Conservation (phyloP, 177 flowering plant genomes). For the Telopea speciosissima region DNA sequence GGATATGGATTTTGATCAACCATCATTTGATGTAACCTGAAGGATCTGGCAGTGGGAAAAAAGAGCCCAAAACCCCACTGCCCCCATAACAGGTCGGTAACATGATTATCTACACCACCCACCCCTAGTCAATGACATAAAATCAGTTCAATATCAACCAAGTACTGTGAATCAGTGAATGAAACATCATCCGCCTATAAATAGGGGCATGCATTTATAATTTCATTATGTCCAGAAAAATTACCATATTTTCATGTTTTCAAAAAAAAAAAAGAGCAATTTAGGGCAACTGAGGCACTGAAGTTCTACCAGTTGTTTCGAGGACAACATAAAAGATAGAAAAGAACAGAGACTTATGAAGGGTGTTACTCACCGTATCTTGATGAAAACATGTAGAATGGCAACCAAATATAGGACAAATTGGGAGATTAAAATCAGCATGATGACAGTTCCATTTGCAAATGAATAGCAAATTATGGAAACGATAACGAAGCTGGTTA, state of each 20-base stretch:
- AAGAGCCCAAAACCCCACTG: not conserved
- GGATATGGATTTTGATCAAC: no score
- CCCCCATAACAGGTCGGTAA: not conserved
- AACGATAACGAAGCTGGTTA: conserved; percentile 47
- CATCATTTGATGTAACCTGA: no score
- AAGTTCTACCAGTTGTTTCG: not conserved
- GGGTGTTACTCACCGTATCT: conserved; percentile 49
- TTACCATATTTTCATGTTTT: no score
- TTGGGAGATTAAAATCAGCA: conserved; percentile 55
- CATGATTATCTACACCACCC: not conserved
- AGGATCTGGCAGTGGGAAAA: no score
- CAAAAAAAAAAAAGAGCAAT: no score
- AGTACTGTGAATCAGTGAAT: no score
- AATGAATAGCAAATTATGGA: conserved; percentile 64
- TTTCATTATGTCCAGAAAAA: no score
- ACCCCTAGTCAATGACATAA: not conserved
- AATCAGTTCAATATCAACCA: not conserved
- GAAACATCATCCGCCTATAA: not conserved
- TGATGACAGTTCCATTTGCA: conserved; percentile 63
- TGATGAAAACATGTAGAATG: conserved; percentile 52
- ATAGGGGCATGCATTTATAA: no score
- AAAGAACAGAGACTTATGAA: not conserved
- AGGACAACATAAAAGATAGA: not conserved
- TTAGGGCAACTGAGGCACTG: no score
- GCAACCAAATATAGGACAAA: conserved; percentile 63